phyloP scores from a whole-genome alignment of 345 rosid genomes.

The Rubroshorea leprosula region DNA sequence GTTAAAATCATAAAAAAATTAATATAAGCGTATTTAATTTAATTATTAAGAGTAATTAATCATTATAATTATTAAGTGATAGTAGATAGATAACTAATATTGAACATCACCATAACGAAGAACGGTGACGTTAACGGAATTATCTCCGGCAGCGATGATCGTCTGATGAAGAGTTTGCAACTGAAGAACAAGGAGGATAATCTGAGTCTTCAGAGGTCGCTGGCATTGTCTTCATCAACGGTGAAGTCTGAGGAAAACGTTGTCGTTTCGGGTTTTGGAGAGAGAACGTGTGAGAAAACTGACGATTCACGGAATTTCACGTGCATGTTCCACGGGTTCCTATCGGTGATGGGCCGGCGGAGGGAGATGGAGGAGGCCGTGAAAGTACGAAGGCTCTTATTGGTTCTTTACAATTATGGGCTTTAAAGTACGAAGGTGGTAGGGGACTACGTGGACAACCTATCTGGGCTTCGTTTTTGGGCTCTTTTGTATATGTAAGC shows the following conservation, averaged over 20 bases:
- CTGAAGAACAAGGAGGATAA: conserved; percentile 6
- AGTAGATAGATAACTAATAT: too few species aligned
- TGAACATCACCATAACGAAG: conserved; percentile 9
- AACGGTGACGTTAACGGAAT: background rate
- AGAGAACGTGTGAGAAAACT: background rate
- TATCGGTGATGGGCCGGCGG: conserved; percentile 59
- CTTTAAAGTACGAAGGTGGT: too few species aligned
- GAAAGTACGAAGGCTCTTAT: conserved; percentile 28
- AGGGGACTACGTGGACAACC: too few species aligned
- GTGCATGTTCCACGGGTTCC: conserved; percentile 31
- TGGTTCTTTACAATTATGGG: conserved; percentile 50
- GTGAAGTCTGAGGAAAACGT: conserved; percentile 15
- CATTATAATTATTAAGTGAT: too few species aligned
- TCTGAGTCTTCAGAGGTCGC: conserved; percentile 19
- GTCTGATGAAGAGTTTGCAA: background rate
- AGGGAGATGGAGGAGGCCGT: conserved; percentile 65
- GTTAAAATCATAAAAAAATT: too few species aligned
- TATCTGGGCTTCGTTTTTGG: too few species aligned
- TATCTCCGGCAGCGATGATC: background rate
- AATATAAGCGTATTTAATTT: too few species aligned
- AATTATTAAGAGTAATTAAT: too few species aligned
- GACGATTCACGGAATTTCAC: background rate
- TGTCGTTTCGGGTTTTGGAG: conserved; percentile 20
- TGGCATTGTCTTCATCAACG: conserved; percentile 21
- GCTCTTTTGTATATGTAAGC: too few species aligned